Conservation (phyloP, 2,329 filamentous ascomycete genomes). For the Trichoderma sp. region DNA sequence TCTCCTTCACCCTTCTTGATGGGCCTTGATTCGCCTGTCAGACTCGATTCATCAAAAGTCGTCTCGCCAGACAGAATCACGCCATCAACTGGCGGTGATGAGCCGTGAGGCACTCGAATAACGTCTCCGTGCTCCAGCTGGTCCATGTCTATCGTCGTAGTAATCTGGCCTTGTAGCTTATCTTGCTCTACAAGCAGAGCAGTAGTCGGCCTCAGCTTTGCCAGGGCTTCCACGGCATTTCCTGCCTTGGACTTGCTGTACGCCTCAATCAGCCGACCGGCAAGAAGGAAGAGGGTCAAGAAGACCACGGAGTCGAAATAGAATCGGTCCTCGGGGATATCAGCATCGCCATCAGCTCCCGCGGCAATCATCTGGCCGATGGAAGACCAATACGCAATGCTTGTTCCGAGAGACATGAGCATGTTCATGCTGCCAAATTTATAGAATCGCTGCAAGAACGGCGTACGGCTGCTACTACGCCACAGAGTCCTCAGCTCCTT, state of each 20-base stretch:
- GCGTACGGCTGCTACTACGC: slow-evolving; percentile 70
- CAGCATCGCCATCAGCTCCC: slow-evolving; percentile 46
- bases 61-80: slow-evolving; percentile 60
- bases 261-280: slow-evolving; percentile 73
- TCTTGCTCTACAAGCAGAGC: slow-evolving; percentile 64
- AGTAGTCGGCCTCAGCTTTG: slow-evolving; percentile 72
- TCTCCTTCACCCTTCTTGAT: slow-evolving; percentile 64
- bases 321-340: slow-evolving; percentile 49
- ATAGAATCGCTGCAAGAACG: slow-evolving; percentile 73
- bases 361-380: slow-evolving; percentile 70
- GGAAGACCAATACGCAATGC: slow-evolving; percentile 82
- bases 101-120: slow-evolving; percentile 73
- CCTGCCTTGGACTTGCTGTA: slow-evolving; percentile 91
- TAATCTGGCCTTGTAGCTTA: slow-evolving; percentile 35
- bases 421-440: slow-evolving; percentile 98
- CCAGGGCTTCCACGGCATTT: slow-evolving; percentile 77
- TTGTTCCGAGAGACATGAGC: slow-evolving; percentile 84
- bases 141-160: slow-evolving; percentile 56
- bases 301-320: slow-evolving; percentile 97
- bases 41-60: slow-evolving; percentile 82
- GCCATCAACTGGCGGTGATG: slow-evolving; percentile 83
- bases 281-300: slow-evolving; percentile 80
- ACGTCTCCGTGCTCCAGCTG: slow-evolving; percentile 71
- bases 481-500: slow-evolving; percentile 79
- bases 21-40: slow-evolving; percentile 74